Evolutionary conservation across 768 basidiomycete genomes (phyloP).

Genomic region (Mycena latifolia): DNA sequence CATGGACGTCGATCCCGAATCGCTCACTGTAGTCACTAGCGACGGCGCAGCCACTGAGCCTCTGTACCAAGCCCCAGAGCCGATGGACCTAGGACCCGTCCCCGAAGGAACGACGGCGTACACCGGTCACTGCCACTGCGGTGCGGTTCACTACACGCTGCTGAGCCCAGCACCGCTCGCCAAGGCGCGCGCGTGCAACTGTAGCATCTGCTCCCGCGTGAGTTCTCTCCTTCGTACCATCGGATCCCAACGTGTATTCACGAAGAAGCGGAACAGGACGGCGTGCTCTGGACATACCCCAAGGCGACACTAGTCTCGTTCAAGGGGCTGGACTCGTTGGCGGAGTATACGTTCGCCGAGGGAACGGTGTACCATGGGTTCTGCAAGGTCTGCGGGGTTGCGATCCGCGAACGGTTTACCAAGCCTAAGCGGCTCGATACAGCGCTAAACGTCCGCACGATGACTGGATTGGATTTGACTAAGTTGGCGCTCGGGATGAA

Average conservation of each 20-base stretch:
- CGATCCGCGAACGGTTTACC: slow-evolving; percentile 8
- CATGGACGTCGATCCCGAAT: slow-evolving; percentile 3
- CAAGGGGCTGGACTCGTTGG: slow-evolving; percentile 10
- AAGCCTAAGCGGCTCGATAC: background rate
- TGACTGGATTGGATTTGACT: slow-evolving; percentile 20
- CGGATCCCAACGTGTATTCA: too few species aligned
- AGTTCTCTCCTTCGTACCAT: too few species aligned
- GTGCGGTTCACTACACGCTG: slow-evolving; percentile 20
- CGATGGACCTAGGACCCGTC: slow-evolving; percentile 3
- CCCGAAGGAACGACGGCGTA: slow-evolving; percentile 15
- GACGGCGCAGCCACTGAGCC: background rate
- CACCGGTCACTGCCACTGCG: slow-evolving; percentile 33
- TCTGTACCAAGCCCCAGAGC: slow-evolving; percentile 16
- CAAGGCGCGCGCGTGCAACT: slow-evolving; percentile 20
- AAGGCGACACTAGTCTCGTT: background rate
- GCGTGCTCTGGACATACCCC: slow-evolving; percentile 25
- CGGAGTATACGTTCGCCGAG: slow-evolving; percentile 17
- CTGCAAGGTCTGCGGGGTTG: slow-evolving; percentile 20
- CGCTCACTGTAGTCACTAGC: background rate
- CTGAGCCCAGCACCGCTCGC: slow-evolving; percentile 7
- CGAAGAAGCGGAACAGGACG: slow-evolving; percentile 19
- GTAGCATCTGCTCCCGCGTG: slow-evolving; percentile 31
- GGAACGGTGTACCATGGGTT: slow-evolving; percentile 13
- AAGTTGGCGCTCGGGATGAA: background rate
- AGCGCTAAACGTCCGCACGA: slow-evolving; percentile 25